Evolutionary conservation across 2,329 filamentous ascomycete genomes (phyloP).

Genomic region (Aureobasidium musti): DNA sequence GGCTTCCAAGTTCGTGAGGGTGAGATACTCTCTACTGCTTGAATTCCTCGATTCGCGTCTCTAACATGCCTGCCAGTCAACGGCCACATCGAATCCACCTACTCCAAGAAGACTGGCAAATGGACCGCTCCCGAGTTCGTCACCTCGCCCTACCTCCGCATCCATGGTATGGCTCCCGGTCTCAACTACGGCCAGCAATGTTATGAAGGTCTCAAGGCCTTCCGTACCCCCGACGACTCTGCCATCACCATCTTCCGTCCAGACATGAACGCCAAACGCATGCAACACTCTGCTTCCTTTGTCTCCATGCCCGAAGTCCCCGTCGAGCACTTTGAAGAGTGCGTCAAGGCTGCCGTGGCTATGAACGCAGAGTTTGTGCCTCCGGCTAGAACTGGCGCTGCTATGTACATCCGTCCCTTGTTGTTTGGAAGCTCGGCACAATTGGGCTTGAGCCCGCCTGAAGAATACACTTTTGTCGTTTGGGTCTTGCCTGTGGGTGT

Average conservation of each 20-base stretch:
- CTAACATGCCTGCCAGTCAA: conserved; percentile 63
- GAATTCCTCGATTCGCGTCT: neutral
- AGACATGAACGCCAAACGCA: conserved; percentile 76
- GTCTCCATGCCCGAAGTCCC: conserved; percentile 83
- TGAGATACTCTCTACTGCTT: conserved; percentile 44
- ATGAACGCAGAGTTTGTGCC: conserved; percentile 91
- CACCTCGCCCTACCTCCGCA: conserved; percentile 76
- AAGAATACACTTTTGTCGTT: conserved; percentile 89
- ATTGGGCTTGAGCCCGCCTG: conserved; percentile 79
- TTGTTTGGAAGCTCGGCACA: conserved; percentile 87
- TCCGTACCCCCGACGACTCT: conserved; percentile 70
- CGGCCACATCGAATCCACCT: conserved; percentile 88
- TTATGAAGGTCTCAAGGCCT: conserved; percentile 98
- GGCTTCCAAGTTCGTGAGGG: conserved; percentile 92
- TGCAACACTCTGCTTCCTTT: conserved; percentile 81
- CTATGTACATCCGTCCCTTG: conserved; percentile 89
- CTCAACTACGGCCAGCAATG: conserved; percentile 98
- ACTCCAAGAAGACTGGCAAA: conserved; percentile 69
- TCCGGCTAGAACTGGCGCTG: conserved; percentile 82
- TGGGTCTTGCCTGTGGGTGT: conserved; percentile 91
- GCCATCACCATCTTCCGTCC: conserved; percentile 86
- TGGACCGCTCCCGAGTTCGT: conserved; percentile 82
- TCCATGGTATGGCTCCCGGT: conserved; percentile 93
- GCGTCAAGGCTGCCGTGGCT: conserved; percentile 76
- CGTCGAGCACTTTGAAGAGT: conserved; percentile 70